phyloP scores from a whole-genome alignment of 1,284 basidiomycete species.

The Rhizoctonia solani region DNA sequence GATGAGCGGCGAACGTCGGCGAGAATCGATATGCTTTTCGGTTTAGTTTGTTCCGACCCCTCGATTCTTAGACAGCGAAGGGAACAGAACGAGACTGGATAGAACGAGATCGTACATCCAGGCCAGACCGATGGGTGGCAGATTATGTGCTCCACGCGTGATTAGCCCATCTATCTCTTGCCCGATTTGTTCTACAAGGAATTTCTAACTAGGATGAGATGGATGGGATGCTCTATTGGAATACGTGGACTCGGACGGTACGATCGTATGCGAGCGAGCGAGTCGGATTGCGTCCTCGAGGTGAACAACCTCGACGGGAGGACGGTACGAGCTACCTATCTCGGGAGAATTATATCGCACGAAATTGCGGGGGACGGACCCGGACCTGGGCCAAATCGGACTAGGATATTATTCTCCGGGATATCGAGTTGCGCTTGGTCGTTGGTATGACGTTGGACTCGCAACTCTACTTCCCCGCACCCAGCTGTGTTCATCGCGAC shows the following conservation, averaged over 20 bases:
- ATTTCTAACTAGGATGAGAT: background rate
- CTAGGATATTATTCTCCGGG: too few species aligned
- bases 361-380: slow-evolving; percentile 26
- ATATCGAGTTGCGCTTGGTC: background rate
- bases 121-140: background rate
- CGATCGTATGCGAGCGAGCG: slow-evolving; percentile 1
- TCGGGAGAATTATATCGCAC: slow-evolving; percentile 26
- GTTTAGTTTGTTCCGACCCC: too few species aligned
- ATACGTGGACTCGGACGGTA: slow-evolving; percentile 2
- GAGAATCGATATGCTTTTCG: too few species aligned
- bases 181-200: background rate
- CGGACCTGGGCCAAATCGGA: too few species aligned
- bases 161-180: background rate
- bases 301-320: background rate
- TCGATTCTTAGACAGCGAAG: too few species aligned
- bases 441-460: background rate
- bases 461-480: slow-evolving; percentile 31
- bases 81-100: too few species aligned
- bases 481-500: too few species aligned
- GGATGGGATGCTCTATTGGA: background rate
- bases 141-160: background rate
- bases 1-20: too few species aligned
- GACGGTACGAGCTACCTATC: slow-evolving; percentile 12
- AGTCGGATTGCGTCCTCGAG: background rate
- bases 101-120: background rate